These are phyloP conservation scores for Populus ilicifolia DNA, from an alignment of 345 rosid species.

Conservation along the genomic window DNA sequence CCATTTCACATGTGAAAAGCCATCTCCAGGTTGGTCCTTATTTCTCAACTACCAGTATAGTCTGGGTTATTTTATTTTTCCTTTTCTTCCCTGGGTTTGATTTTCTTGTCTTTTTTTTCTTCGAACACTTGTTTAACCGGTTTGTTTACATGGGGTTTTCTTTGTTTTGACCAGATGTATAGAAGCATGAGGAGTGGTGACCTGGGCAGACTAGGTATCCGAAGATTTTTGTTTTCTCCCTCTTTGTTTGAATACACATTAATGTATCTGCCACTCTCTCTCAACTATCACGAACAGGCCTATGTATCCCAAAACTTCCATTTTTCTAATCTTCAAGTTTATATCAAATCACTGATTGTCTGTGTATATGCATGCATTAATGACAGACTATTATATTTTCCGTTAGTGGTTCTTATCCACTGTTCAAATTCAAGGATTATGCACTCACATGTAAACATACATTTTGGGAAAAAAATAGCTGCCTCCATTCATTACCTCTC, in stretches of 20 bases:
- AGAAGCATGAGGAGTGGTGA: slow-evolving; percentile 80
- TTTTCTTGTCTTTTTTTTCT: neutral
- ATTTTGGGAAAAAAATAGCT: slow-evolving; percentile 21
- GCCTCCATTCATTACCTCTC: slow-evolving; percentile 35
- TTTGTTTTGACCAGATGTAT: slow-evolving; percentile 61
- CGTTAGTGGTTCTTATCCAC: slow-evolving; percentile 30
- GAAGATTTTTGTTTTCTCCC: neutral
- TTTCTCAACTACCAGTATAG: neutral
- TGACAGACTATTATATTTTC: slow-evolving; percentile 30
- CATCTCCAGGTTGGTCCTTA: slow-evolving; percentile 72
- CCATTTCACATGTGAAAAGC: slow-evolving; percentile 96
- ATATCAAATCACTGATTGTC: neutral
- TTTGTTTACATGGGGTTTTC: neutral
- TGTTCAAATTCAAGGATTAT: slow-evolving; percentile 8
- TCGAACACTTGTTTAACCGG: too few species aligned
- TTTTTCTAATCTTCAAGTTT: neutral
- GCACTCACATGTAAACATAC: neutral
- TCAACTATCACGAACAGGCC: neutral
- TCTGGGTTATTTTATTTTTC: neutral
- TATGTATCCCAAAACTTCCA: neutral
- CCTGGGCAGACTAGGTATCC: slow-evolving; percentile 61
- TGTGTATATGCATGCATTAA: slow-evolving; percentile 12
- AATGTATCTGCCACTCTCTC: neutral
- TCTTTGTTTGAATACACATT: neutral
- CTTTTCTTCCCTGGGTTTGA: neutral